A percentile compares a stretch with the other conserved stretches of the same genome.
phyloP scores from a whole-genome alignment of 352 stramenopile species.

The Globisporangium solare region DNA sequence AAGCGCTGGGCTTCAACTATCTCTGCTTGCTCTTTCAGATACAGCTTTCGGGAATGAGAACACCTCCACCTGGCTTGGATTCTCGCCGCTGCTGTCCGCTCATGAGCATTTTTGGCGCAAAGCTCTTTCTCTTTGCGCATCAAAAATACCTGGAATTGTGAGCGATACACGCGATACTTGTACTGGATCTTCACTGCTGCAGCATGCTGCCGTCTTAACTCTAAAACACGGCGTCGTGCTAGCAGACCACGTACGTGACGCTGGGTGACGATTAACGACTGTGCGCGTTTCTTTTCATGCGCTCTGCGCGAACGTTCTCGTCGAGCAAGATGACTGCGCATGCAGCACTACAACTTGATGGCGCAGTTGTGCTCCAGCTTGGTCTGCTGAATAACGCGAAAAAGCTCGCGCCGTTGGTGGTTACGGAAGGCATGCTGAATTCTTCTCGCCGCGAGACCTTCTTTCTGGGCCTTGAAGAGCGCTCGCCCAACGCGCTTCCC shows the following conservation, averaged over 20 bases:
- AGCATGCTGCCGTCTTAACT: slow-evolving; percentile 21
- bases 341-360: slow-evolving; percentile 46
- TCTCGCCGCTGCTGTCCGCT: slow-evolving; percentile 29
- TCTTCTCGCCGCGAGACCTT: slow-evolving; percentile 42
- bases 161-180: slow-evolving; percentile 33
- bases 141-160: slow-evolving; percentile 30
- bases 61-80: slow-evolving; percentile 58
- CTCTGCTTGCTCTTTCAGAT: slow-evolving; percentile 24
- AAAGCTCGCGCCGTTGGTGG: slow-evolving; percentile 50
- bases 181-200: slow-evolving; percentile 60
- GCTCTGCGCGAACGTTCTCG: slow-evolving; percentile 32
- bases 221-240: slow-evolving; percentile 24
- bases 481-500: slow-evolving; percentile 59
- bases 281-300: slow-evolving; percentile 8
- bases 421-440: slow-evolving; percentile 73
- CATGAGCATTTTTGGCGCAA: slow-evolving; percentile 17
- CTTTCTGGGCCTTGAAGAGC: slow-evolving; percentile 61
- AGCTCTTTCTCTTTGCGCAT: slow-evolving; percentile 35
- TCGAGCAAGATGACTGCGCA: slow-evolving; percentile 45
- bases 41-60: slow-evolving; percentile 22
- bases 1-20: slow-evolving; percentile 29
- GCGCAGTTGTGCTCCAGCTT: slow-evolving; percentile 58
- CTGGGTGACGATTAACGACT: slow-evolving; percentile 43
- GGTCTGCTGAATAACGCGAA: slow-evolving; percentile 57
- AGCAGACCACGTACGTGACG: slow-evolving; percentile 44